These are phyloP conservation scores for Melampsora larici-populina DNA, from an alignment of 1,284 basidiomycete species.

Conservation along the genomic window DNA sequence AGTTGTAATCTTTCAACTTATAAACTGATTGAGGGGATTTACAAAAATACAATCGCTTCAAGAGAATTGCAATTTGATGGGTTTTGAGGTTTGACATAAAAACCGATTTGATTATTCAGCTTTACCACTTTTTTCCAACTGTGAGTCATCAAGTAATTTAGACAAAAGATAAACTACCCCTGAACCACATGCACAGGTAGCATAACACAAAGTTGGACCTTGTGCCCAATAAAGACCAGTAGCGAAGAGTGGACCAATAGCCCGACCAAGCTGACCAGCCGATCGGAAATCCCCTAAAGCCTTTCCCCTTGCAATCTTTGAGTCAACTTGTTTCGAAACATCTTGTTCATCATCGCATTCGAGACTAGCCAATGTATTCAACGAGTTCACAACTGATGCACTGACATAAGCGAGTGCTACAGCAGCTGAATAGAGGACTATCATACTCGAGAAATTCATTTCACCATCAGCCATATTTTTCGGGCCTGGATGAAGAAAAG, in stretches of 20 bases:
- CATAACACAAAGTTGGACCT: slow-evolving; percentile 32
- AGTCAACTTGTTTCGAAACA: slow-evolving; percentile 56
- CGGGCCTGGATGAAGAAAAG: slow-evolving; percentile 55
- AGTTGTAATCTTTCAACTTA: too few species aligned
- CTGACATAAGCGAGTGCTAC: slow-evolving; percentile 80
- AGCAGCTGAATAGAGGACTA: slow-evolving; percentile 68
- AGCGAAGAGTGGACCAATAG: slow-evolving; percentile 80
- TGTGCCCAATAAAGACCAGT: slow-evolving; percentile 51
- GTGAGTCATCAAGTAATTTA: background rate
- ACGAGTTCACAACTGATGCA: slow-evolving; percentile 82
- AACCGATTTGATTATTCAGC: too few species aligned
- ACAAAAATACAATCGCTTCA: too few species aligned
- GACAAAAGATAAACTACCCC: slow-evolving; percentile 3
- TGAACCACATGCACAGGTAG: slow-evolving; percentile 15
- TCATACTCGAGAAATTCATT: slow-evolving; percentile 52
- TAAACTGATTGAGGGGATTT: too few species aligned
- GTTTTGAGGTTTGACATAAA: too few species aligned
- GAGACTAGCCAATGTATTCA: slow-evolving; percentile 78
- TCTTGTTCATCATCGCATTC: slow-evolving; percentile 71
- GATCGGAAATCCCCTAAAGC: slow-evolving; percentile 77
- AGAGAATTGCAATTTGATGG: too few species aligned
- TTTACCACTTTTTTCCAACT: too few species aligned
- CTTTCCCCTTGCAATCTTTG: slow-evolving; percentile 43
- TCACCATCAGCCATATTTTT: background rate
- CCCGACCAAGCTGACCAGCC: slow-evolving; percentile 80